Percentiles rank a stretch among this genome's conserved stretches.
Evolutionary conservation across 2,329 filamentous ascomycete species (phyloP).

Genomic region (Fonsecaea monophora): DNA sequence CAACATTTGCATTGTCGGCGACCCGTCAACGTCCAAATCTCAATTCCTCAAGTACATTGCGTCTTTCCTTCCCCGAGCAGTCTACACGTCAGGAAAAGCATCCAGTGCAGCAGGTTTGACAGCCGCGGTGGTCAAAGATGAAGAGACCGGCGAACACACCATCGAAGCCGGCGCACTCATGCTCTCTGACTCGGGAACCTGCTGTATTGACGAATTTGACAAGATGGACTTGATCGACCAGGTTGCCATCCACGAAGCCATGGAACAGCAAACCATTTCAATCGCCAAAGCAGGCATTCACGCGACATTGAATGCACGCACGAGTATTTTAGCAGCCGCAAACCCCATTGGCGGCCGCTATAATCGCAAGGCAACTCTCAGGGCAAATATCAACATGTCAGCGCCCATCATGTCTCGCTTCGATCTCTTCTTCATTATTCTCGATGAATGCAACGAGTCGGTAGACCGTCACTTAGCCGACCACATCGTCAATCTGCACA

Average conservation of each 20-base stretch:
- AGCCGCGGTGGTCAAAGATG: slow-evolving; percentile 94
- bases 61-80: slow-evolving; percentile 92
- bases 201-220: slow-evolving; percentile 98
- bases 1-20: slow-evolving; percentile 98
- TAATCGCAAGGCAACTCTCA: slow-evolving; percentile 91
- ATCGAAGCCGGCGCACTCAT: slow-evolving; percentile 98
- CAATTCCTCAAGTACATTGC: slow-evolving; percentile 94
- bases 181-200: slow-evolving; percentile 95
- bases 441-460: slow-evolving; percentile 93
- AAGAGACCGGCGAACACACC: slow-evolving; percentile 97
- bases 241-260: slow-evolving; percentile 98
- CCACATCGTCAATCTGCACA: slow-evolving; percentile 94
- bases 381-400: slow-evolving; percentile 97
- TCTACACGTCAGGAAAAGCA: slow-evolving; percentile 97
- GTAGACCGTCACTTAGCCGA: slow-evolving; percentile 90
- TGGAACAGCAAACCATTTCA: slow-evolving; percentile 99
- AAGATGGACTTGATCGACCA: slow-evolving; percentile 99
- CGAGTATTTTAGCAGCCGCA: slow-evolving; percentile 91
- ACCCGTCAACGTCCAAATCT: slow-evolving; percentile 95
- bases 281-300: slow-evolving; percentile 99
- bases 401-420: slow-evolving; percentile 99
- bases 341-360: slow-evolving; percentile 97
- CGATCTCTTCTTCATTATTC: slow-evolving; percentile 96
- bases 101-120: slow-evolving; percentile 97
- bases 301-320: slow-evolving; percentile 93